Base-by-base conservation (phyloP, 1,139 yeast genomes). In the Diutina catenulata region DNA sequence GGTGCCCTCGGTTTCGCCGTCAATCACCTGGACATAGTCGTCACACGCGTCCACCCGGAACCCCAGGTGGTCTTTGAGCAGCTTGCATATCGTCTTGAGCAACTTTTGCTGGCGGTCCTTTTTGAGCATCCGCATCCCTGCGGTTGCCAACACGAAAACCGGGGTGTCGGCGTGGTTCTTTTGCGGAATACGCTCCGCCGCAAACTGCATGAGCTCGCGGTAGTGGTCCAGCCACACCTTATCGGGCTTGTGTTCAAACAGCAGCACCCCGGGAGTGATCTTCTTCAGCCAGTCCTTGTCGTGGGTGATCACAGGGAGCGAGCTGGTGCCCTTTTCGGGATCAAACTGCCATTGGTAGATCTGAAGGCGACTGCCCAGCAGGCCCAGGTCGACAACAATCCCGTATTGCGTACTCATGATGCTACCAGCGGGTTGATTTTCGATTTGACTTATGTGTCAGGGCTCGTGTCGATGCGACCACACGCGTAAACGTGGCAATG, bases 1-100 rank as follows among this genome's bases (percentile, higher is more conserved):
- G 3, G 80, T 50, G 1, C 94, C 94, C 52, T 82, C 94, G 0
- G 81, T 73, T 46, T 77, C 82, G 3, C 94, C 94, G 52, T 81
- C 91, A 33, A 82, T 81, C 15, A 77, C 75, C 50, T 79, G 78
- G 10, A 82, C 71, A 49, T 76, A 78, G 14, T 74, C 70, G 1
- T 59, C 57, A 51, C 91, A 80, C 37, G 70, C 64, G 1, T 63
- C 56, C 3, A 79, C 51, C 25, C 47, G 44, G 49, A 80, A 81
- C 14, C 61, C 56, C 4, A 80, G 64, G 37, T 77, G 60, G 28
- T 64, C 56, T 37, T 60, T 58, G 21, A 81, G 55, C 3, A 62
- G 53, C 4, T 56, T 42, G 51, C 91, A 80, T 0, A 79, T 67
- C 43, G 70, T 70, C 13, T 59, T 45, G 32, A 80, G 52, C 4